These are phyloP conservation scores for Arthroderma sp. DNA, from an alignment of 2,329 filamentous ascomycete species.

Conservation along the genomic window DNA sequence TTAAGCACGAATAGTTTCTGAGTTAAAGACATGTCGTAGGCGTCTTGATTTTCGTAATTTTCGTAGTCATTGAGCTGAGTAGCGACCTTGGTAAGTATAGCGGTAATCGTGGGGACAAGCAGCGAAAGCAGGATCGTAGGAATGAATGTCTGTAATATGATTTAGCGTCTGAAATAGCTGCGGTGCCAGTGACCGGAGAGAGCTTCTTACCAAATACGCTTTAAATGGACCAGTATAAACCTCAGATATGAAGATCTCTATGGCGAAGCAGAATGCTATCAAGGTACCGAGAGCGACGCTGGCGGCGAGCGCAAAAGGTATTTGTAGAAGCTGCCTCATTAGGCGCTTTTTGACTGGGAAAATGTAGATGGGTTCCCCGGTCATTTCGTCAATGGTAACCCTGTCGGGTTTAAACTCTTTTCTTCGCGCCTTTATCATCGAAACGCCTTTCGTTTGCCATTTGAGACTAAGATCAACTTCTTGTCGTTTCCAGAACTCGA, in stretches of 20 bases:
- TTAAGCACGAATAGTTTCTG: conserved; percentile 92
- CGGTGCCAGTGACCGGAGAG: conserved; percentile 3
- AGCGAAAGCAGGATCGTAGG: conserved; percentile 80
- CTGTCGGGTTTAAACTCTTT: conserved; percentile 68
- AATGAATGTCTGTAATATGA: conserved; percentile 54
- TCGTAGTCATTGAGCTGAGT: conserved; percentile 67
- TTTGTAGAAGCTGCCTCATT: conserved; percentile 61
- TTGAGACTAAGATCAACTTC: conserved; percentile 73
- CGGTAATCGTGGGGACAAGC: conserved; percentile 63
- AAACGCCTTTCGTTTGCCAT: conserved; percentile 81
- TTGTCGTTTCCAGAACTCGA: conserved; percentile 93
- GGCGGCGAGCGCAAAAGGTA: conserved; percentile 72
- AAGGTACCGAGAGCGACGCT: conserved; percentile 60
- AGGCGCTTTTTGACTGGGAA: conserved; percentile 67
- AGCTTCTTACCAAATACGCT: conserved; percentile 54
- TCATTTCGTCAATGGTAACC: conserved; percentile 63
- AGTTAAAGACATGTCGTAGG: conserved; percentile 70
- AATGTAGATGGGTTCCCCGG: conserved; percentile 61
- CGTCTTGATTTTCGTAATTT: conserved; percentile 82
- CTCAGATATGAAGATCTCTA: conserved; percentile 92
- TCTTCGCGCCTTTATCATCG: conserved; percentile 63
- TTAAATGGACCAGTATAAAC: conserved; percentile 86
- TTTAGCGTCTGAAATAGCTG: neutral
- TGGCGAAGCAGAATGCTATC: conserved; percentile 75
- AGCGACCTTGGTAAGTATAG: conserved; percentile 62